Percentiles rank a stretch among this genome's conserved stretches.
Evolutionary conservation across 2,329 filamentous ascomycete genomes (phyloP).

Genomic region (Verticillium dahliae): DNA sequence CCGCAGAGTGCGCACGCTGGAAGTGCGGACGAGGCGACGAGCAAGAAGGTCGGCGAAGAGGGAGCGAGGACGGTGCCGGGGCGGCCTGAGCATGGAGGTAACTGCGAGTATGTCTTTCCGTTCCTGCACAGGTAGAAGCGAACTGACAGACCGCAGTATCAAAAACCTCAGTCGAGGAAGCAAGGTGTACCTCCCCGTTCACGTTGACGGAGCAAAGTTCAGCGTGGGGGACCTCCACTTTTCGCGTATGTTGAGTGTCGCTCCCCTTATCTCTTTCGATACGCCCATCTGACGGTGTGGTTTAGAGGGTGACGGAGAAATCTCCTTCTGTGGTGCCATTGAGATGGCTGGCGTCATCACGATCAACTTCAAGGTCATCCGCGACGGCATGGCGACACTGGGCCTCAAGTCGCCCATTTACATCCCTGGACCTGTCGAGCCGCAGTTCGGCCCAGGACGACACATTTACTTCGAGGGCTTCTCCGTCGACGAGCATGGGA

Average conservation of each 20-base stretch:
- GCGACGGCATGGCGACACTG: conserved; percentile 67
- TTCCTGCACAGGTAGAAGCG: neutral
- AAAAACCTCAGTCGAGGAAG: conserved; percentile 76
- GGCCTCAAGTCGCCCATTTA: conserved; percentile 80
- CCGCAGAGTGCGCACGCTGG: conserved; percentile 69
- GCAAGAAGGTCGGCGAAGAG: conserved; percentile 64
- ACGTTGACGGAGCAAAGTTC: conserved; percentile 83
- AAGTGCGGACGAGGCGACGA: conserved; percentile 47
- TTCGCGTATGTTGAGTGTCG: conserved; percentile 40
- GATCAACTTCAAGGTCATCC: conserved; percentile 83
- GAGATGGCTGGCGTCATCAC: conserved; percentile 93
- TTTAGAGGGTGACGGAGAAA: conserved; percentile 77
- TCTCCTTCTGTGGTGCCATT: conserved; percentile 83
- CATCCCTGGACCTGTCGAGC: conserved; percentile 79
- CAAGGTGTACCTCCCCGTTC: conserved; percentile 82
- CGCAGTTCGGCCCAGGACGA: conserved; percentile 75
- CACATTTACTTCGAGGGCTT: conserved; percentile 88
- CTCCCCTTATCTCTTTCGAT: neutral
- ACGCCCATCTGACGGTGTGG: neutral
- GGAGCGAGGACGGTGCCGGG: conserved; percentile 83
- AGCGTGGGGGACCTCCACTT: conserved; percentile 86
- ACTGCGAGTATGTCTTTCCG: conserved; percentile 55
- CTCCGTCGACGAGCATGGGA: conserved; percentile 79
- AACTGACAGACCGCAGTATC: conserved; percentile 37
- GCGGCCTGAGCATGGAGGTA: conserved; percentile 80